phyloP scores from a whole-genome alignment of 73 alveolate species.

The Blepharisma japonicum region DNA sequence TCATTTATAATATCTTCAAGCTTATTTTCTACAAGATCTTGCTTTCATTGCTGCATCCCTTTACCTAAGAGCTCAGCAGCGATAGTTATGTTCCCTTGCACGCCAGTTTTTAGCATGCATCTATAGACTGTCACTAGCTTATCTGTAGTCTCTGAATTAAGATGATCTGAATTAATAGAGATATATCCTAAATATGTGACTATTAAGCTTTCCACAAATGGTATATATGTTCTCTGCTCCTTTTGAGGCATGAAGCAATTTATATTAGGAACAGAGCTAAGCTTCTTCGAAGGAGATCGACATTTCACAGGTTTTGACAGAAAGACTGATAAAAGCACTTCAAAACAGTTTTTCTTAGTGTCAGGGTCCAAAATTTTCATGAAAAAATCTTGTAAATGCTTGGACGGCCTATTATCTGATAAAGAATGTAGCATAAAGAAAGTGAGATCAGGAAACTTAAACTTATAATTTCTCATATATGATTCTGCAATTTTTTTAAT shows the following conservation, averaged over 20 bases:
- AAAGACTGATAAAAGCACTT: not conserved
- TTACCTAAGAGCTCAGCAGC: constrained; percentile 14
- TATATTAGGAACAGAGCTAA: not conserved
- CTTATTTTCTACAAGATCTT: not conserved
- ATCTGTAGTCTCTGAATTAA: not conserved
- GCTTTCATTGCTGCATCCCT: constrained; percentile 3
- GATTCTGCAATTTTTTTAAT: not conserved
- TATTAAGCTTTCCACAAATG: not conserved
- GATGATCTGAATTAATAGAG: not conserved
- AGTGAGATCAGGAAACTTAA: not conserved
- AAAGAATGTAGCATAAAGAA: not conserved
- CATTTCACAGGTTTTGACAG: too few species aligned
- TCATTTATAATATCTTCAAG: not conserved
- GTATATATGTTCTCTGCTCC: not conserved
- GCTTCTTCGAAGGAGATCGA: not conserved
- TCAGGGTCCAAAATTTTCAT: not conserved
- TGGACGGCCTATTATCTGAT: not conserved
- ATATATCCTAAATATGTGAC: not conserved
- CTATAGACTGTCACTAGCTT: not conserved
- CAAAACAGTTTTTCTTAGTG: not conserved
- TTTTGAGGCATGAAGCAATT: not conserved
- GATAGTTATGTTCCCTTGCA: not conserved
- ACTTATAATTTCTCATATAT: not conserved
- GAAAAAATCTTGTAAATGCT: not conserved
- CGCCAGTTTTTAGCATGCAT: not conserved